Conservation (phyloP, 345 rosid genomes). For the Syzygium jambos region DNA sequence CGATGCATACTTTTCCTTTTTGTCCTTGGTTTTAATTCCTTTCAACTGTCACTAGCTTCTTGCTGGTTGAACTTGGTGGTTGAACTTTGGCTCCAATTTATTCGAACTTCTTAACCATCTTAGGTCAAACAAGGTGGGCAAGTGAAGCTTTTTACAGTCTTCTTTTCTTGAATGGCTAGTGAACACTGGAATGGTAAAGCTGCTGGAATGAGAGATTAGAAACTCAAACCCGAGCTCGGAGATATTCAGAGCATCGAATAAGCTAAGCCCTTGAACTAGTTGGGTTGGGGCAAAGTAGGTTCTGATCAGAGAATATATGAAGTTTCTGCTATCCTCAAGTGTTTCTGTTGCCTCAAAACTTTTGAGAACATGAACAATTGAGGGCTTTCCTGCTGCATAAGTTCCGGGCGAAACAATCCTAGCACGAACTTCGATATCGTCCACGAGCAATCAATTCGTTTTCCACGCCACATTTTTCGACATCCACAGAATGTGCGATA, state of each 20-base stretch:
- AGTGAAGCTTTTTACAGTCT: neutral
- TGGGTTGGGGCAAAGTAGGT: neutral
- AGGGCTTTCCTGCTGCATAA: neutral
- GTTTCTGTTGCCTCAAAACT: neutral
- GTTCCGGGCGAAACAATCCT: neutral
- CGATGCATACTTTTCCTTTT: neutral
- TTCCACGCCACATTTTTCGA: neutral
- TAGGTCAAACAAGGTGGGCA: neutral
- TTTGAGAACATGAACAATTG: accelerated
- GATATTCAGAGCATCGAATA: neutral
- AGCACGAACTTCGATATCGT: neutral
- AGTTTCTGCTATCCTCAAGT: neutral
- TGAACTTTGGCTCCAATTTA: neutral
- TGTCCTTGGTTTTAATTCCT: neutral
- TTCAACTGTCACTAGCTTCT: neutral
- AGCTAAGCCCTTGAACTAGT: neutral
- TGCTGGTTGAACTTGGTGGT: neutral
- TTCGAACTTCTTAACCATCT: neutral
- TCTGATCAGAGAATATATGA: neutral
- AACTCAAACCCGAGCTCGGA: neutral
- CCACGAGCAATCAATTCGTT: accelerated
- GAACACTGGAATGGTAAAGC: neutral
- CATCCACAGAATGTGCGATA: neutral
- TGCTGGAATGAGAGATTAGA: neutral
- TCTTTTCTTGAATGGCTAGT: neutral